Conservation (phyloP, 2,329 filamentous ascomycete species). For the Chrysosporium keratinophilum region DNA sequence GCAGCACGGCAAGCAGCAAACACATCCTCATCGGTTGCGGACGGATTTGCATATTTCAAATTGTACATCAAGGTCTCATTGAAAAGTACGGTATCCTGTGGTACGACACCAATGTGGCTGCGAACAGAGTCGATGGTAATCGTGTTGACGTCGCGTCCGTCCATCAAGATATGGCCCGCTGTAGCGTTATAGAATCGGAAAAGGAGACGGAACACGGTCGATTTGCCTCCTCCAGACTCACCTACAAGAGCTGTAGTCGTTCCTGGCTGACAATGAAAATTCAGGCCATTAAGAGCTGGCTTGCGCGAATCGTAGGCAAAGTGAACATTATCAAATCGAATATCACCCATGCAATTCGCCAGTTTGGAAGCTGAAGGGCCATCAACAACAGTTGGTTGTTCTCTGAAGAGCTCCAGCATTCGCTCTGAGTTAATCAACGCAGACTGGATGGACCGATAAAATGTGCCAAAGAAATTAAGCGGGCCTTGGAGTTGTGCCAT, state of each 20-base stretch:
- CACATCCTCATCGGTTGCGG: constrained; percentile 70
- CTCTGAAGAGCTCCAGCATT: constrained; percentile 90
- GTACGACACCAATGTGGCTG: constrained; percentile 85
- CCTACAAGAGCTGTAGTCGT: constrained; percentile 94
- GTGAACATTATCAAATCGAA: constrained; percentile 77
- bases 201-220: constrained; percentile 86
- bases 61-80: constrained; percentile 96
- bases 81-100: constrained; percentile 91
- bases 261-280: constrained; percentile 75
- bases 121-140: constrained; percentile 90
- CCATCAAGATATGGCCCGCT: constrained; percentile 69
- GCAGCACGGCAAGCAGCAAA: constrained; percentile 73
- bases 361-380: constrained; percentile 54
- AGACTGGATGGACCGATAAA: constrained; percentile 91
- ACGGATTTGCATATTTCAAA: constrained; percentile 74
- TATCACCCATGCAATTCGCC: constrained; percentile 62
- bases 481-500: constrained; percentile 70
- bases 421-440: constrained; percentile 96
- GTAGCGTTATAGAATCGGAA: constrained; percentile 92
- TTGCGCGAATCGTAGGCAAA: constrained; percentile 85
- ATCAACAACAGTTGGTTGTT: constrained; percentile 84
- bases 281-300: constrained; percentile 70
- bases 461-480: constrained; percentile 82
- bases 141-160: constrained; percentile 72
- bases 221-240: constrained; percentile 94